Percentiles rank a stretch among this genome's conserved stretches.
phyloP scores from a whole-genome alignment of 805 yeast species.

The Schwanniomyces yamadae region DNA sequence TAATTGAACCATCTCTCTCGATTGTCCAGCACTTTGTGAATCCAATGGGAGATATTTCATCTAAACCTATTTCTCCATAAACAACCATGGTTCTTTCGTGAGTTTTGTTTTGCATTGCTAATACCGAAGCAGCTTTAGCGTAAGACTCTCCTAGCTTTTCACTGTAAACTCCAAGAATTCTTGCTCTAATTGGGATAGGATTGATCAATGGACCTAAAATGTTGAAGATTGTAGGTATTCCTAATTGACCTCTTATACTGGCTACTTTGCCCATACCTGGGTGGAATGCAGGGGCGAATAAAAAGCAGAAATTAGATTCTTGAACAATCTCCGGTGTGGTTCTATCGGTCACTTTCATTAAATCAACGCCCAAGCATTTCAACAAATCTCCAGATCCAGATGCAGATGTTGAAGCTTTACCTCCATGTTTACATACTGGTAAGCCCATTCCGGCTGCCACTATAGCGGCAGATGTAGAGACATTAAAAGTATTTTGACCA shows the following conservation, averaged over 20 bases:
- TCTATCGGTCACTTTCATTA: conserved; percentile 60
- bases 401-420: conserved; percentile 89
- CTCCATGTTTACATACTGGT: conserved; percentile 91
- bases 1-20: conserved; percentile 40
- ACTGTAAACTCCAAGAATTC: conserved; percentile 88
- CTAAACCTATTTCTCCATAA: conserved; percentile 89
- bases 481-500: conserved; percentile 96
- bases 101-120: conserved; percentile 51
- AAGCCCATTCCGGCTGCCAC: conserved; percentile 88
- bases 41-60: conserved; percentile 92
- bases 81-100: conserved; percentile 75
- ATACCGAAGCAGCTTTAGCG: conserved; percentile 71
- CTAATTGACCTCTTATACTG: conserved; percentile 69
- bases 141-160: conserved; percentile 77
- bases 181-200: conserved; percentile 77
- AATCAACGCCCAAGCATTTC: conserved; percentile 76
- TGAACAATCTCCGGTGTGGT: conserved; percentile 61
- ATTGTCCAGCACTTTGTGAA: conserved; percentile 77
- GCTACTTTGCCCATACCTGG: conserved; percentile 87
- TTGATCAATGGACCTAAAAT: conserved; percentile 91
- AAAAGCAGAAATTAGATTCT: conserved; percentile 56
- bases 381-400: conserved; percentile 95
- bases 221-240: conserved; percentile 92
- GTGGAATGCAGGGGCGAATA: conserved; percentile 94
- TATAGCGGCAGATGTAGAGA: conserved; percentile 91